Percentiles rank a stretch among this genome's conserved stretches.
These are phyloP conservation scores for Verruconis gallopava DNA, from an alignment of 2,329 filamentous ascomycete species.

Conservation along the genomic window DNA sequence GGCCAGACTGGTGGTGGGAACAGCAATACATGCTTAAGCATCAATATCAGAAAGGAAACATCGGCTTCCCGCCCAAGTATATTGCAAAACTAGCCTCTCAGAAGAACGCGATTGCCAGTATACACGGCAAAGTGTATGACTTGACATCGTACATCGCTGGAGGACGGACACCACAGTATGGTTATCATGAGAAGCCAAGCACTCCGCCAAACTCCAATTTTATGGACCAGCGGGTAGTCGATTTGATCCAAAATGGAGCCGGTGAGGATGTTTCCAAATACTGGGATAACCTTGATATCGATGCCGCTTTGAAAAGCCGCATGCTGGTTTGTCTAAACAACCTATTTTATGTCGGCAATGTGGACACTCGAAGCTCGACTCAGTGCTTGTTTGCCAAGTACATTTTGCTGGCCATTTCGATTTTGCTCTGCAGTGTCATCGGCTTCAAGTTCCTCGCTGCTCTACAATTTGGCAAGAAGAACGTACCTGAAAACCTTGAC, in stretches of 20 bases:
- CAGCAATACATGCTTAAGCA: conserved; percentile 66
- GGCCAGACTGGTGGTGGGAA: conserved; percentile 86
- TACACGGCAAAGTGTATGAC: conserved; percentile 75
- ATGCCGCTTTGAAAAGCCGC: conserved; percentile 41
- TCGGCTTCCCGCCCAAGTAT: conserved; percentile 73
- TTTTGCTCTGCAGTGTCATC: conserved; percentile 69
- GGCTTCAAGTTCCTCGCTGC: conserved; percentile 95
- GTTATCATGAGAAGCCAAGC: conserved; percentile 33
- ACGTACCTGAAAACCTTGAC: conserved; percentile 85
- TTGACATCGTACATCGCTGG: conserved; percentile 71
- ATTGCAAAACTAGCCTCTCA: conserved; percentile 54
- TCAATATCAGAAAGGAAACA: conserved; percentile 72
- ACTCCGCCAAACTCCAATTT: conserved; percentile 51
- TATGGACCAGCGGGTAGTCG: conserved; percentile 62
- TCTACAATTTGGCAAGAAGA: conserved; percentile 85
- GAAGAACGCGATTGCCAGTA: conserved; percentile 60
- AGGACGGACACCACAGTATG: conserved; percentile 52
- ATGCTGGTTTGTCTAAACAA: conserved; percentile 85
- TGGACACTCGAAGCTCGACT: conserved; percentile 80
- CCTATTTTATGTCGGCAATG: conserved; percentile 82
- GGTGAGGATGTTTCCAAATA: conserved; percentile 73
- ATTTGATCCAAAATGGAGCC: conserved; percentile 62
- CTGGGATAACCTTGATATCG: conserved; percentile 59
- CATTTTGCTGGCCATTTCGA: conserved; percentile 72
- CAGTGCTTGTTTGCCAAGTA: conserved; percentile 83